Evolutionary conservation across 2,329 filamentous ascomycete species (phyloP), one percentile per base, ranked within the genome.

Genomic region (Penicillium freii): DNA sequence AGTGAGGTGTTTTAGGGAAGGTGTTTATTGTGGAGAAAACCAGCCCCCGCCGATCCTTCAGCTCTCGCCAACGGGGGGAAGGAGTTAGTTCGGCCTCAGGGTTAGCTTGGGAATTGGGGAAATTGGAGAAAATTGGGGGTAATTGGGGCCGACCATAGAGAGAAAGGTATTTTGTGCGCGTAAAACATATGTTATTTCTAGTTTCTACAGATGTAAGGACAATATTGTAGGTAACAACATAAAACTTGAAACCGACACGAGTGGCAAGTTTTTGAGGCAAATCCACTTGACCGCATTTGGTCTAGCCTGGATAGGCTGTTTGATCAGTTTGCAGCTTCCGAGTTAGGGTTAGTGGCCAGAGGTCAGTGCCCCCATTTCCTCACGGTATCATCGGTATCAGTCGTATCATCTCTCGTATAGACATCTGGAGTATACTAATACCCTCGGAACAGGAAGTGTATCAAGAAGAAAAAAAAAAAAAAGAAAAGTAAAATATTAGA

Each of bases 11-110:
- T 46, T 52, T 56, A 25, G 19, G 25, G 54, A 34, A 33, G 25
- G 27, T 49, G 36, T 21, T 54, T 42, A 34, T 38, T 46, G 54
- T 56, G 54, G 54, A 52, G 54, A 52, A 42, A 51, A 7, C 29
- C 38, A 42, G 52, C 36, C 47, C 48, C 42, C 39, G 40, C 42
- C 54, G 33, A 52, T 56, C 51, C 34, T 39, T 48, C 51, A 48
- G 43, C 44, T 40, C 33, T 46, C 23, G 42, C 42, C 51, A 46
- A 49, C 44, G 21, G 34, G 44, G 44, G 34, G n/a, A n/a, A 17
- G 48, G 48, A 46, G 40, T 40, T 56, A 52, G n/a, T 17, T 56
- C 54, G 48, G 54, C 33, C 15, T 36, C 21, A 31, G 39, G 27
- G 27, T 39, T 48, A 29, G 15, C 34, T 42, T 27, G 19, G 31